Evolutionary conservation across 257 asterid genomes (phyloP), one percentile per base, ranked within the genome.

Genomic region (Leonotis leonurus): DNA sequence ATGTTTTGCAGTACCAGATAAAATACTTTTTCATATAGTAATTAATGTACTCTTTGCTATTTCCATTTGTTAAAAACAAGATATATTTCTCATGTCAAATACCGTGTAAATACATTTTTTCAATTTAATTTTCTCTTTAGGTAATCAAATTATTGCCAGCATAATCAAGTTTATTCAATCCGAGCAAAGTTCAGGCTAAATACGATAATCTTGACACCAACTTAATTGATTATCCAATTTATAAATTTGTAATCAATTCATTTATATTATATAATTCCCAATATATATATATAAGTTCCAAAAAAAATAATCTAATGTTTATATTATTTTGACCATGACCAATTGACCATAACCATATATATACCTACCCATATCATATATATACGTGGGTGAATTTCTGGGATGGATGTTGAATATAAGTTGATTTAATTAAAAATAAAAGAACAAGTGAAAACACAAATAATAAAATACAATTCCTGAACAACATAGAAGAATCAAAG

Each of bases 281-380:
- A 30, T 30, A 2, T 30, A 30, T 30, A 30, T 2, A 30, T 30
- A 30, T 6, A 30, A 30, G 5, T 2, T 5, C 4, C 33, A 0
- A 30, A 1, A 3, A 30, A 6, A 33, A 33, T 5, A 2, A 6
- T 33, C 39, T 8, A 10, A 0, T 6, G 3, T 5, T 32, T 60
- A 60, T 46, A 9, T 39, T 7, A 49, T 25, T 10, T 29, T 33
- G 37, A 44, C 26, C 37, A 9, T n/a, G n/a, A n/a, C n/a, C n/a
- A n/a, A n/a, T 50, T 50, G 73, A 60, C 56, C 68, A 17, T 18
- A 62, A 68, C 39, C 61, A 20, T 29, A 13, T n/a, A 37, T 25
- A 16, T 50, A 57, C 72, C 65, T 53, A 53, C 62, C 33, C 1
- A 30, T 14, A 53, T 53, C n/a, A 18, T 9, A 11, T 45, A 22